A percentile compares a stretch with the other conserved stretches of the same genome.
These are phyloP conservation scores for Yarrowia keelungensis DNA, from an alignment of 805 yeast genomes.

Conservation along the genomic window DNA sequence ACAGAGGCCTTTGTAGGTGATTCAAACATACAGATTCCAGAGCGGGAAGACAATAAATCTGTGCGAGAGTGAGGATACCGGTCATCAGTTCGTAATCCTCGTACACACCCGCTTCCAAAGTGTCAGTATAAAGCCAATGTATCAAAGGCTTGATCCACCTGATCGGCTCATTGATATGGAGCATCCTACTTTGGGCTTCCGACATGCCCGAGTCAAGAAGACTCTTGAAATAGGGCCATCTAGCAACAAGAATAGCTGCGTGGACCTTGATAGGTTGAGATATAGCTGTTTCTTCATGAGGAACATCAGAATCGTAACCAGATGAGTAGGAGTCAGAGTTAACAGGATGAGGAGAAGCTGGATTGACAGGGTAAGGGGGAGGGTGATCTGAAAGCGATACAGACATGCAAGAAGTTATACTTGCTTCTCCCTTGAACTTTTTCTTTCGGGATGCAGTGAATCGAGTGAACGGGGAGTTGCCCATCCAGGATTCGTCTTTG, in stretches of 20 bases:
- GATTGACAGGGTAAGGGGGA: neutral
- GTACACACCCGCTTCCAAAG: neutral
- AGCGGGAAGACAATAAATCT: constrained; percentile 2
- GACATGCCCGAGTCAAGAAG: constrained; percentile 25
- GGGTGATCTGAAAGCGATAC: neutral
- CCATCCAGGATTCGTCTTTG: constrained; percentile 5
- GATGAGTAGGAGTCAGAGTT: constrained; percentile 11
- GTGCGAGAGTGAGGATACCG: constrained; percentile 6
- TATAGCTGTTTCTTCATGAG: neutral
- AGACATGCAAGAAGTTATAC: neutral
- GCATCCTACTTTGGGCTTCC: constrained; percentile 6
- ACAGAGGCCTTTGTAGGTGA: neutral
- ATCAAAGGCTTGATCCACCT: constrained; percentile 1
- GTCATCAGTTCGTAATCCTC: constrained; percentile 9
- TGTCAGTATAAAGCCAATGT: constrained; percentile 5
- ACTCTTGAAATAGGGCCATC: constrained; percentile 26
- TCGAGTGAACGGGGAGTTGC: neutral
- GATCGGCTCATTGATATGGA: constrained; percentile 25
- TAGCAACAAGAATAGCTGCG: neutral
- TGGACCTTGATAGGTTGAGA: constrained; percentile 5
- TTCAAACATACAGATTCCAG: constrained; percentile 3
- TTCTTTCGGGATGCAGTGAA: constrained; percentile 5
- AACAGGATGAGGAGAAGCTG: constrained; percentile 5
- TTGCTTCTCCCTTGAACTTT: constrained; percentile 1
- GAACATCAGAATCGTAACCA: constrained; percentile 1